phyloP scores from a whole-genome alignment of 2,329 filamentous ascomycete species.

The Monosporascus sp. region DNA sequence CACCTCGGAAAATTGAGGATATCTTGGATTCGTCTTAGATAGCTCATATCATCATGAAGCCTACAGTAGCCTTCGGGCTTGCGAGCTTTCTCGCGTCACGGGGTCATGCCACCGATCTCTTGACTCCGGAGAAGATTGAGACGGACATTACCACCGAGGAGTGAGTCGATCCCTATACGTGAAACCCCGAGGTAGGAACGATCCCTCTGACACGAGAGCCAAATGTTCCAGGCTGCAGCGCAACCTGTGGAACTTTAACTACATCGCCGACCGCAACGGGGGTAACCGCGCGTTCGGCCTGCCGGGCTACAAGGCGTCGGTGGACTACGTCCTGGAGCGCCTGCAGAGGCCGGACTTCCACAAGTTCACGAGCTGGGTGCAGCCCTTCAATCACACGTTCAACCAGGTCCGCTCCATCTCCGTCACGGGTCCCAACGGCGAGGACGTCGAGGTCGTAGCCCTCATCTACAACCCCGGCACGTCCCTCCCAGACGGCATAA shows the following conservation, averaged over 20 bases:
- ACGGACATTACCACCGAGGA: constrained; percentile 32
- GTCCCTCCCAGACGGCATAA: constrained; percentile 27
- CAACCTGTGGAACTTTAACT: constrained; percentile 48
- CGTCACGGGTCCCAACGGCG: constrained; percentile 39
- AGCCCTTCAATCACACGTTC: constrained; percentile 42
- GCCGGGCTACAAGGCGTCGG: constrained; percentile 52
- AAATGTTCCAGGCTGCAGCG: constrained; percentile 38
- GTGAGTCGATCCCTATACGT: constrained; percentile 18
- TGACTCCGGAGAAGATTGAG: constrained; percentile 34
- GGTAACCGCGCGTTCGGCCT: constrained; percentile 56
- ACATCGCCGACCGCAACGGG: constrained; percentile 48
- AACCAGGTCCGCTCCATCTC: constrained; percentile 35
- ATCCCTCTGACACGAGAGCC: background rate
- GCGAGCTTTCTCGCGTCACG: constrained; percentile 11
- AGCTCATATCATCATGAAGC: constrained; percentile 2
- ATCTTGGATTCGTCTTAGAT: too few relatives aligned
- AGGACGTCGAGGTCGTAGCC: constrained; percentile 35
- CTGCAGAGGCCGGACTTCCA: constrained; percentile 31
- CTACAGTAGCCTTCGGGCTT: background rate
- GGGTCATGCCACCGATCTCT: constrained; percentile 22
- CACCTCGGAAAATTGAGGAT: too few relatives aligned
- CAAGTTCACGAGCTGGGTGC: constrained; percentile 38
- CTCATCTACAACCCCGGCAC: constrained; percentile 44
- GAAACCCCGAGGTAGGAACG: background rate
- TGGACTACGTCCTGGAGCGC: constrained; percentile 50